Evolutionary conservation across 768 basidiomycete species (phyloP).

Genomic region (Filobasidium wieringae): DNA sequence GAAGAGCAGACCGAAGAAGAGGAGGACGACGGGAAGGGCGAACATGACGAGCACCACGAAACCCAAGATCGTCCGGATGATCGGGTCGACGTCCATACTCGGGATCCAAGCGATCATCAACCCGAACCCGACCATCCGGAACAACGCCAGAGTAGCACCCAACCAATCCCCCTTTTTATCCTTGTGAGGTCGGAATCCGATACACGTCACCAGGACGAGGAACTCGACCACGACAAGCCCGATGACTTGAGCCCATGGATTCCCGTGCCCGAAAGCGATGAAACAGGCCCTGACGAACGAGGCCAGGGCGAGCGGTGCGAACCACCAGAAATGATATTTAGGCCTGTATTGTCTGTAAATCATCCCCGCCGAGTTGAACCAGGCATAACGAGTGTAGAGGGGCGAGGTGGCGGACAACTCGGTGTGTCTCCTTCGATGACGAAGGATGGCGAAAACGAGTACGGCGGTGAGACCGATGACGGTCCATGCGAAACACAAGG

Average conservation of each 20-base stretch:
- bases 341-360: conserved; percentile 51
- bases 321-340: conserved; percentile 55
- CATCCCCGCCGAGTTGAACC: conserved; percentile 35
- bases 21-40: conserved; percentile 56
- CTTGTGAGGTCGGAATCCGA: conserved; percentile 52
- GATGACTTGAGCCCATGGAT: conserved; percentile 59
- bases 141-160: conserved; percentile 53
- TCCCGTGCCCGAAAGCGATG: conserved; percentile 47
- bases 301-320: conserved; percentile 49
- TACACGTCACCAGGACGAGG: conserved; percentile 46
- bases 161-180: conserved; percentile 62
- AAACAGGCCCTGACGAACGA: conserved; percentile 59
- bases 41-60: conserved; percentile 60
- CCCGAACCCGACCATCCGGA: conserved; percentile 58
- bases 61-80: conserved; percentile 71
- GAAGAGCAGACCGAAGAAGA: conserved; percentile 56
- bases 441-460: conserved; percentile 45
- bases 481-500: conserved; percentile 52
- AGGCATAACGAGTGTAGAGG: conserved; percentile 51
- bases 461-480: conserved; percentile 46
- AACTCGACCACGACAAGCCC: conserved; percentile 57
- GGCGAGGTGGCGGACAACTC: conserved; percentile 40
- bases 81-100: conserved; percentile 52
- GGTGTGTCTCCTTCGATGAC: conserved; percentile 36
- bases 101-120: conserved; percentile 68